Base-by-base conservation (phyloP, 2,329 filamentous ascomycete species). In the Fusarium agapanthi region DNA sequence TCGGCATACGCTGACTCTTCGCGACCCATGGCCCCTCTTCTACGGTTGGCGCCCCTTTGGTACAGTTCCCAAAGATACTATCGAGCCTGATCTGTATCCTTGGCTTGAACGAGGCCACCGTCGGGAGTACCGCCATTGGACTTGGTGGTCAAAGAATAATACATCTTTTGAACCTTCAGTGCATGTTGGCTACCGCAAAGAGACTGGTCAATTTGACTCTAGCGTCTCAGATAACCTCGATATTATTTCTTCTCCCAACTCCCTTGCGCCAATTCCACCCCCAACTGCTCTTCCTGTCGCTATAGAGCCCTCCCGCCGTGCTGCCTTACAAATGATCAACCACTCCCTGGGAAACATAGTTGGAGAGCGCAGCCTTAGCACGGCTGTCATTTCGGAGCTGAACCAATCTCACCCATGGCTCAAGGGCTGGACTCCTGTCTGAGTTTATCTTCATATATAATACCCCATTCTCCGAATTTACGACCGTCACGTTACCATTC, bases 1-100 rank as follows among this genome's bases (percentile, higher is more conserved):
- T 44, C 76, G 76, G 3, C 73, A 77, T 26, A 77, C 75, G 4
- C 57, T 77, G 12, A 77, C 76, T 24, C 73, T 77, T 14, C 75
- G 76, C 16, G 76, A 77, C 34, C 76, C 76, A 18, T 77, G 74
- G 74, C 76, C 76, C 11, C 69, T 77, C n/a, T 77, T 77, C 37
- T 76, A 76, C 32, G 75, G 75, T 26, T 77, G 76, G 76, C 74
- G 64, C 12, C 76, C 76, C 34, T 77, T 77, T 41, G 76, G 75
- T 13, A 60, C 57, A 16, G 53, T 77, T 18, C 60, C 66, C 22
- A 75, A 75, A 51, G 65, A 66, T 13, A 59, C 61, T 7, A 62
- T 77, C 37, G 76, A 77, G 30, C 76, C 76, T 41, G 76, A 77
- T 32, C 67, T 77, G 3, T 77, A 77, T 38, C 75, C 75, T n/a